These are phyloP conservation scores for Lecanicillium sp. DNA, from an alignment of 2,329 filamentous ascomycete species.

Conservation along the genomic window DNA sequence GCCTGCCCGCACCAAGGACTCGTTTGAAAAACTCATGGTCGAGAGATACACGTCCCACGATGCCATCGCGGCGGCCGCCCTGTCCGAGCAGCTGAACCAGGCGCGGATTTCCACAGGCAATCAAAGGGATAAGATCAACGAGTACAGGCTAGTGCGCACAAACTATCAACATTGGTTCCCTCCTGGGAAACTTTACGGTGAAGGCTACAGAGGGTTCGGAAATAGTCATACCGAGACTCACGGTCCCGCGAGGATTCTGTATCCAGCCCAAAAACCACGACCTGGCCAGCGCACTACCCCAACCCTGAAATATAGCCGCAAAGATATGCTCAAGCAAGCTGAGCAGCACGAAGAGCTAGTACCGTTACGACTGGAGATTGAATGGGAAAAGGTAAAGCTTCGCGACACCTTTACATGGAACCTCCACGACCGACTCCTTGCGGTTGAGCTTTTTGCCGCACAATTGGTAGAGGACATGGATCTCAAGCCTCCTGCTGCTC, in stretches of 20 bases:
- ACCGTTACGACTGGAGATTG: slow-evolving; percentile 83
- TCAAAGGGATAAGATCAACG: slow-evolving; percentile 59
- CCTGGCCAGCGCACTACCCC: slow-evolving; percentile 70
- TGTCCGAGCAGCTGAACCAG: slow-evolving; percentile 42
- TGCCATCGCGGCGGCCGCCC: slow-evolving; percentile 42
- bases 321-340: slow-evolving; percentile 76
- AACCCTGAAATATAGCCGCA: slow-evolving; percentile 64
- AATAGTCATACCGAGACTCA: slow-evolving; percentile 74
- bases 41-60: slow-evolving; percentile 47
- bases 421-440: slow-evolving; percentile 78
- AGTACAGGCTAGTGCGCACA: slow-evolving; percentile 55
- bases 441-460: slow-evolving; percentile 73
- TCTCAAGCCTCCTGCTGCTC: slow-evolving; percentile 60
- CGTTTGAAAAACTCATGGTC: slow-evolving; percentile 44
- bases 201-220: slow-evolving; percentile 80
- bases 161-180: slow-evolving; percentile 49
- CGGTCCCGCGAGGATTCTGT: slow-evolving; percentile 62
- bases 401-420: slow-evolving; percentile 99
- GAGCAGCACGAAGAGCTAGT: slow-evolving; percentile 89
- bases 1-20: slow-evolving; percentile 45
- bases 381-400: slow-evolving; percentile 90
- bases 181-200: slow-evolving; percentile 52
- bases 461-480: slow-evolving; percentile 90
- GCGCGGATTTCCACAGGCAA: slow-evolving; percentile 50
- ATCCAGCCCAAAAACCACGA: slow-evolving; percentile 68